Conservation (phyloP, 2,329 filamentous ascomycete species). For the Rhexocercosporidium sp. region DNA sequence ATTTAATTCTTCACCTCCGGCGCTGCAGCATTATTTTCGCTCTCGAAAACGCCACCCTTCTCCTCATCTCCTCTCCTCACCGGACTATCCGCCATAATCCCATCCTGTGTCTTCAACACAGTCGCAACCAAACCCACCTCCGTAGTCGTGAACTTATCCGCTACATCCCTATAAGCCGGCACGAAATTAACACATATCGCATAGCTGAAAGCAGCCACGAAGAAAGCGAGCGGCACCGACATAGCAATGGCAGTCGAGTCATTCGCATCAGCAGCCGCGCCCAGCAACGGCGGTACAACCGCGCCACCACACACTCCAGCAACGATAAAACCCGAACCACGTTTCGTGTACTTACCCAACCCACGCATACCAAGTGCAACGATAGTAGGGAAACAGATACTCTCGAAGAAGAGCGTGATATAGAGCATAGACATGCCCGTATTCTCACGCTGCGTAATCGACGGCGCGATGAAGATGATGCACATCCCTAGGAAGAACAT, state of each 20-base stretch:
- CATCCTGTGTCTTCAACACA: background rate
- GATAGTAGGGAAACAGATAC: conserved; percentile 59
- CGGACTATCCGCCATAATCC: background rate
- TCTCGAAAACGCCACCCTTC: conserved; percentile 9
- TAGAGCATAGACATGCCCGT: conserved; percentile 56
- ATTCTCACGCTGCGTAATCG: conserved; percentile 54
- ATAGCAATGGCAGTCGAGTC: conserved; percentile 41
- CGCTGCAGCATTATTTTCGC: background rate
- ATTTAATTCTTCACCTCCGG: background rate
- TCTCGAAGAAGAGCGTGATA: conserved; percentile 57
- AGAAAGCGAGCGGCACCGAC: conserved; percentile 54
- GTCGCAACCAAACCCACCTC: conserved; percentile 21
- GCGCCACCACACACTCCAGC: conserved; percentile 55
- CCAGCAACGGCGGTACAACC: conserved; percentile 52
- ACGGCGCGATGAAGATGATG: conserved; percentile 55
- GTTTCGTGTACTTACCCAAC: conserved; percentile 55
- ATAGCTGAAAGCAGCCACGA: conserved; percentile 53
- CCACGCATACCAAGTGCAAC: conserved; percentile 58
- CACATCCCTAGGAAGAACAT: conserved; percentile 50
- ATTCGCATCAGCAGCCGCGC: conserved; percentile 45
- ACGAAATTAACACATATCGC: conserved; percentile 47
- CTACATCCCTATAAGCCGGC: conserved; percentile 33
- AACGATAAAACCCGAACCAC: conserved; percentile 54
- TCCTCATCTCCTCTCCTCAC: background rate
- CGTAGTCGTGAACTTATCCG: conserved; percentile 28